These are phyloP conservation scores for Alternaria ethzedia DNA, from an alignment of 2,329 filamentous ascomycete species.

Conservation along the genomic window DNA sequence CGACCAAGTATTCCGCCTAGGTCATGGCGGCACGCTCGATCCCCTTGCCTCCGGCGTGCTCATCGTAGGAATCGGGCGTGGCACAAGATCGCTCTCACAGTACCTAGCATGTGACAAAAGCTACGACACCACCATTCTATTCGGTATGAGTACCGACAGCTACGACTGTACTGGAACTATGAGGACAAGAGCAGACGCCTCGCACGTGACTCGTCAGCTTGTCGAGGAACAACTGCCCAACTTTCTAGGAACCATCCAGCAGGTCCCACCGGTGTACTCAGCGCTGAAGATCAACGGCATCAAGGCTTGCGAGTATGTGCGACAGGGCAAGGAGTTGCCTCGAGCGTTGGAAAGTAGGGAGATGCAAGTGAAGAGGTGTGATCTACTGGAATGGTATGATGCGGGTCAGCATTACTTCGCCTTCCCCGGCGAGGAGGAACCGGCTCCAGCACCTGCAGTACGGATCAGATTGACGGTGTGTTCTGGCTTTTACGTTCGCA, in stretches of 20 bases:
- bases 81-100: conserved; percentile 35
- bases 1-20: conserved; percentile 35
- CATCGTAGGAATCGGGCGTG: conserved; percentile 39
- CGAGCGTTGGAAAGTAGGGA: conserved; percentile 33
- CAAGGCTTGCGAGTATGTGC: conserved; percentile 40
- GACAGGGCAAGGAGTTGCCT: conserved; percentile 32
- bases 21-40: conserved; percentile 42
- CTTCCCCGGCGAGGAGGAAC: conserved; percentile 13
- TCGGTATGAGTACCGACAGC: conserved; percentile 39
- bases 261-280: conserved; percentile 38
- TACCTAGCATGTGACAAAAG: conserved; percentile 38
- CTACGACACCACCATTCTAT: conserved; percentile 37
- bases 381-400: conserved; percentile 34
- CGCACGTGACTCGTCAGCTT: conserved; percentile 27
- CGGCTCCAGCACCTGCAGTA: conserved; percentile 25
- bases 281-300: conserved; percentile 39
- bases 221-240: conserved; percentile 23
- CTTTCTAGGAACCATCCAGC: conserved; percentile 32
- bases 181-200: conserved; percentile 10
- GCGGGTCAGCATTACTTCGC: conserved; percentile 24
- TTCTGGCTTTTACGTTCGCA: conserved; percentile 43
- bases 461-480: conserved; percentile 32
- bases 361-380: conserved; percentile 36
- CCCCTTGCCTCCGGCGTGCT: conserved; percentile 39
- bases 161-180: conserved; percentile 36